These are phyloP conservation scores for Sclerotinia subarctica DNA, from an alignment of 2,329 filamentous ascomycete genomes.

Conservation along the genomic window DNA sequence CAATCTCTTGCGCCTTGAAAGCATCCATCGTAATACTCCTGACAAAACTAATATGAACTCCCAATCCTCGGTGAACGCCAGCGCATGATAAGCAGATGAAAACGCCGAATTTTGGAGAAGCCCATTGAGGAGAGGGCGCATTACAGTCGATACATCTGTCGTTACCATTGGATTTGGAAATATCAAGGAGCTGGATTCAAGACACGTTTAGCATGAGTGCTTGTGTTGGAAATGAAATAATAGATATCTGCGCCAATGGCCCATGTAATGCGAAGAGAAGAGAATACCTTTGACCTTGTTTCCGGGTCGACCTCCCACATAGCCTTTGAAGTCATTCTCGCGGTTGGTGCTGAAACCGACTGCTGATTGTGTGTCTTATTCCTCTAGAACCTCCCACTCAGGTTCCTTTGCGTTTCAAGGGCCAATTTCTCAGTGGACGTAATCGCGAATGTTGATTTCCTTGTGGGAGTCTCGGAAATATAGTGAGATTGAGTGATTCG, in stretches of 20 bases:
- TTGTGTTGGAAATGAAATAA: background rate
- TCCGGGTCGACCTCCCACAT: slow-evolving; percentile 99
- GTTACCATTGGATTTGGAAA: slow-evolving; percentile 88
- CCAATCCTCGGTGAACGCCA: slow-evolving; percentile 88
- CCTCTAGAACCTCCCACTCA: background rate
- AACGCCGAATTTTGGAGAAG: slow-evolving; percentile 92
- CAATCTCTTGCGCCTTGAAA: slow-evolving; percentile 89
- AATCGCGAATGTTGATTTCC: background rate
- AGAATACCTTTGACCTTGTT: slow-evolving; percentile 82
- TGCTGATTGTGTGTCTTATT: background rate
- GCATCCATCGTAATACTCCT: slow-evolving; percentile 98
- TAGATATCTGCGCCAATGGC: background rate
- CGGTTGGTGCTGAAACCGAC: background rate
- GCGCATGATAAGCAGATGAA: slow-evolving; percentile 98
- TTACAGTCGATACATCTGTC: slow-evolving; percentile 91
- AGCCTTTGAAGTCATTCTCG: slow-evolving; percentile 60
- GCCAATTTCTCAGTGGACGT: background rate
- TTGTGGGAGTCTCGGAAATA: background rate
- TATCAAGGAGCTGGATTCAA: slow-evolving; percentile 69
- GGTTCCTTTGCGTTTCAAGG: background rate
- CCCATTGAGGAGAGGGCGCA: slow-evolving; percentile 97
- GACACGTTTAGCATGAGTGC: slow-evolving; percentile 24
- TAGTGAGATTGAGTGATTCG: background rate
- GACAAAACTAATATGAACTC: slow-evolving; percentile 98
- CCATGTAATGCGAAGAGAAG: slow-evolving; percentile 11